Evolutionary conservation across 306 rosid genomes (phyloP).

Genomic region (Prunus mira): DNA sequence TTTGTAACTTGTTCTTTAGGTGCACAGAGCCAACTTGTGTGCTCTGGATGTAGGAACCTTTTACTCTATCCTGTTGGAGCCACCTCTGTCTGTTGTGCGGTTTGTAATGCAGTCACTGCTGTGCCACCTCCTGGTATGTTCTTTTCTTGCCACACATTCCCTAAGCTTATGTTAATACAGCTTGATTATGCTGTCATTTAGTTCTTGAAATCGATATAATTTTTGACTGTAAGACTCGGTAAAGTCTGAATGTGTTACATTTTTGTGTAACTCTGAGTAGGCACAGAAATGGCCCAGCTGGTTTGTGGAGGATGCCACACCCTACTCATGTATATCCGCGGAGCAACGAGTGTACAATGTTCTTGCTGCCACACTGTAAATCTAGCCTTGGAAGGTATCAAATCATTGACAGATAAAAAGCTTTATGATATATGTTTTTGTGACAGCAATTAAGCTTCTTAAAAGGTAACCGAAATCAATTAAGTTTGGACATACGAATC

Average conservation of each 20-base stretch:
- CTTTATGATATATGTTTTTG: no score
- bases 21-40: slow-evolving; percentile 92
- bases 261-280: slow-evolving; percentile 31
- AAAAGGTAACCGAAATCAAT: no score
- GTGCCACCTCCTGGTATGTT: slow-evolving; percentile 93
- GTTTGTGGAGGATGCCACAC: slow-evolving; percentile 98
- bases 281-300: slow-evolving; percentile 99
- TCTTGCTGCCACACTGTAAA: slow-evolving; percentile 98
- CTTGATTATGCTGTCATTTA: not conserved
- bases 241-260: not conserved
- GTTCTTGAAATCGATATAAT: not conserved
- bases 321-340: slow-evolving; percentile 91
- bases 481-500: slow-evolving; percentile 7
- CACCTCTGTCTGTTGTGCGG: slow-evolving; percentile 95
- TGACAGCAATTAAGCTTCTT: no score
- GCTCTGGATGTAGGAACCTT: slow-evolving; percentile 96
- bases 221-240: not conserved
- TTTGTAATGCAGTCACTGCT: slow-evolving; percentile 93
- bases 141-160: not conserved
- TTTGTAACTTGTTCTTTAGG: slow-evolving; percentile 37
- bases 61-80: slow-evolving; percentile 92
- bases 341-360: slow-evolving; percentile 96
- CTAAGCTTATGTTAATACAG: not conserved
- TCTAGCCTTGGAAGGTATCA: slow-evolving; percentile 90
- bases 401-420: not conserved